Base-by-base conservation (phyloP, 2,329 filamentous ascomycete genomes). In the Anthostomella pinea region DNA sequence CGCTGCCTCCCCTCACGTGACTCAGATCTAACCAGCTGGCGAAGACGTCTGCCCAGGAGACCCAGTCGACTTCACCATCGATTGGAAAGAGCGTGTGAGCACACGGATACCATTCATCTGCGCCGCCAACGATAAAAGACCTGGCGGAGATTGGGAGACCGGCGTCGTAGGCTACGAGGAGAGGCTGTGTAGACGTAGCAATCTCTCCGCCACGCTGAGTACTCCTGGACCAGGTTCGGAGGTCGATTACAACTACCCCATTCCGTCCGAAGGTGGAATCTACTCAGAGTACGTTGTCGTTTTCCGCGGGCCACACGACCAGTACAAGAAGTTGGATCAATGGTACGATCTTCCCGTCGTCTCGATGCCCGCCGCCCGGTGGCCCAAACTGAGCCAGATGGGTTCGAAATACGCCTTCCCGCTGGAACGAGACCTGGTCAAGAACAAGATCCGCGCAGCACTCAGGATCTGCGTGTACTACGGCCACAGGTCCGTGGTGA, bases 121-220 rank as follows among this genome's bases (percentile, higher is more conserved):
- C 48, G 76, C 80, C 37, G 85, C 85, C 30, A 87, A 89, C 62
- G 85, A 89, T 58, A 85, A 83, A 55, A 72, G 83, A 23, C 74
- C 85, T 1, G 85, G 85, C 8, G 85, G 85, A n/a, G 84, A 89
- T 56, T 90, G 85, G 85, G 84, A 88, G 51, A 83, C 74, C 6
- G 72, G 71, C 43, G 69, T 65, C 9, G 58, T 76, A 48, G 78
- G 78, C 20, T 80, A 79, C 34, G 81, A 85, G 64, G 85, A 89
- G 61, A 82, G 82, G 48, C 73, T 90, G 23, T 86, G 84, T 53
- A 74, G 85, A 42, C 72, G 85, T 49, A 87, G 83, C 64, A 88
- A 83, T 46, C 73, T 90, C 21, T 82, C 82, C 5, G 79, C 82
- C 13, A 79, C 81, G 3, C 69, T 89, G 31, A 74, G 71, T 15